Percentiles rank a stretch among this genome's conserved stretches.
phyloP scores from a whole-genome alignment of 2,329 filamentous ascomycete species.

The Ceratocystis smalleyi region DNA sequence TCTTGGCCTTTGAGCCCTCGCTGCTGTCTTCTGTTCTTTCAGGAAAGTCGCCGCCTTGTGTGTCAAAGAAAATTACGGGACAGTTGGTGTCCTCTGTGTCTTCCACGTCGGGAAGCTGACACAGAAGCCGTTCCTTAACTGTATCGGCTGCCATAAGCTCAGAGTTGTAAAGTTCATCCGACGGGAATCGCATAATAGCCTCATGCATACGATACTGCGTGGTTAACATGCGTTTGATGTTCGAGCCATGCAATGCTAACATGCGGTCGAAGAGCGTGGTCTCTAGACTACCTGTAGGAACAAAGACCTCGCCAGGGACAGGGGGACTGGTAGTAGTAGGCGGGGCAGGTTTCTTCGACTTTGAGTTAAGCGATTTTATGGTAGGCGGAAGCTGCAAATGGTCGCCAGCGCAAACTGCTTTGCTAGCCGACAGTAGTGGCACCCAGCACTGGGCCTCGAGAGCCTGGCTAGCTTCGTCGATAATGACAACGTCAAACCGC shows the following conservation, averaged over 20 bases:
- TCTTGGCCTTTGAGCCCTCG: constrained; percentile 32
- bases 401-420: constrained; percentile 83
- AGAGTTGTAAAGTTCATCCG: constrained; percentile 69
- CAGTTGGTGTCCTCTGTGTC: constrained; percentile 77
- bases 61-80: constrained; percentile 87
- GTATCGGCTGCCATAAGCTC: constrained; percentile 65
- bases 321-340: constrained; percentile 22
- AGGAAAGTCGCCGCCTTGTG: constrained; percentile 81
- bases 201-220: constrained; percentile 98
- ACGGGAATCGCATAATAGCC: constrained; percentile 87
- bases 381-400: constrained; percentile 89
- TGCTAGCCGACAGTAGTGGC: constrained; percentile 61
- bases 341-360: constrained; percentile 21
- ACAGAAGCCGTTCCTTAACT: constrained; percentile 61
- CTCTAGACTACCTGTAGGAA: constrained; percentile 41
- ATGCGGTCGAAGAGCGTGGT: constrained; percentile 88
- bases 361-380: constrained; percentile 61
- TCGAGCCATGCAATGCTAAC: constrained; percentile 60
- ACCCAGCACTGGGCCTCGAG: constrained; percentile 97
- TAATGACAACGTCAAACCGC: constrained; percentile 81
- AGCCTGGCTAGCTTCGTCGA: constrained; percentile 92
- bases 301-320: constrained; percentile 7
- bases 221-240: constrained; percentile 87
- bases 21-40: constrained; percentile 67
- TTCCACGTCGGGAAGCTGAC: constrained; percentile 42